A percentile compares a stretch with the other conserved stretches of the same genome.
These are phyloP conservation scores for Pestalotiopsis sp. DNA, from an alignment of 2,329 filamentous ascomycete species.

Conservation along the genomic window DNA sequence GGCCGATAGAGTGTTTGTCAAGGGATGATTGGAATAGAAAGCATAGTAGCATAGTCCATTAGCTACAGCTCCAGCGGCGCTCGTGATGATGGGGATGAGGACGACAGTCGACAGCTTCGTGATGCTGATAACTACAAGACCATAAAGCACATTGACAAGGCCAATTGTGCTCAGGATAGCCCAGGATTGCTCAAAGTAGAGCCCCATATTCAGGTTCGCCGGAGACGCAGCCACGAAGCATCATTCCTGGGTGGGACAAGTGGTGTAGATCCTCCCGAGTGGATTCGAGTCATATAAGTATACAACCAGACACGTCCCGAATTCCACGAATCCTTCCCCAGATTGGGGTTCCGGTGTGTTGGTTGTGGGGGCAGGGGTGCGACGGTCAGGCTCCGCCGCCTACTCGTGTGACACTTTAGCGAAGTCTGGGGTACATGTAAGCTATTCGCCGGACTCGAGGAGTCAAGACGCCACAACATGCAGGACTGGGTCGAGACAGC, in stretches of 20 bases:
- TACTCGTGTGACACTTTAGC: background rate
- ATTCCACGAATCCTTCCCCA: background rate
- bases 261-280: background rate
- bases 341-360: background rate
- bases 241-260: background rate
- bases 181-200: conserved; percentile 47
- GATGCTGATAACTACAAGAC: conserved; percentile 40
- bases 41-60: conserved; percentile 47
- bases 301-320: background rate
- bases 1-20: conserved; percentile 32
- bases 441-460: background rate
- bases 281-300: background rate
- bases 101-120: conserved; percentile 40
- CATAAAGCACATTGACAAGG: conserved; percentile 40
- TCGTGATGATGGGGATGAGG: conserved; percentile 41
- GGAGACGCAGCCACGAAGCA: background rate
- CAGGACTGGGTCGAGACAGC: background rate
- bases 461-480: background rate
- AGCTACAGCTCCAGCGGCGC: conserved; percentile 39
- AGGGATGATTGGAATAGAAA: conserved; percentile 35
- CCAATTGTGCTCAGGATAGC: conserved; percentile 47
- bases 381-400: background rate
- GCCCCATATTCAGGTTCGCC: background rate
- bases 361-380: background rate
- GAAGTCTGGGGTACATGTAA: background rate